phyloP scores from a whole-genome alignment of 2,329 filamentous ascomycete genomes.

The Pyricularia pennisetigena region DNA sequence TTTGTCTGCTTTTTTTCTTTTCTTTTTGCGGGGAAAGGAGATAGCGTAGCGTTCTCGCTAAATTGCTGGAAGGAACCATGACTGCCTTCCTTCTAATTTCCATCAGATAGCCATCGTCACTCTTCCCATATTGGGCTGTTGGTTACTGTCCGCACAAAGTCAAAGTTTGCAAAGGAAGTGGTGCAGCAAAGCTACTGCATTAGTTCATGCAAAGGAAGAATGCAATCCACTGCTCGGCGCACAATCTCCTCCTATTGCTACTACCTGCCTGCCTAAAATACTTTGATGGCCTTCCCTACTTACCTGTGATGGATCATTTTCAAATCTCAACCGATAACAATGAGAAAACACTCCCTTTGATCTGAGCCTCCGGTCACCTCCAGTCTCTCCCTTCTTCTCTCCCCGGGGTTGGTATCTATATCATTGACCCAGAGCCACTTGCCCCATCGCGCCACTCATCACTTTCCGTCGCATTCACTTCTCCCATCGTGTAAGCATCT shows the following conservation, averaged over 20 bases:
- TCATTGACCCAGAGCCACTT: background rate
- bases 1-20: background rate
- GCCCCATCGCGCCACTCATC: background rate
- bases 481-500: background rate
- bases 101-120: background rate
- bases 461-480: background rate
- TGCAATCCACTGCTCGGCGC: background rate
- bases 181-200: background rate
- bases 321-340: background rate
- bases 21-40: background rate
- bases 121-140: background rate
- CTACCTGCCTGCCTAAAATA: background rate
- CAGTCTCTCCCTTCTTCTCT: background rate
- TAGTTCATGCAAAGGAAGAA: background rate
- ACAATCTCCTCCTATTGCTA: background rate
- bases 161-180: background rate
- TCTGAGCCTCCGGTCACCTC: background rate
- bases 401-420: background rate
- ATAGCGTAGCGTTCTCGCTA: background rate
- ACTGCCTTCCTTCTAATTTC: background rate
- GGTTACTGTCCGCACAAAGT: background rate
- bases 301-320: background rate
- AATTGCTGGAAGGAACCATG: background rate
- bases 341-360: background rate
- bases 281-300: background rate